A percentile compares a stretch with the other conserved stretches of the same genome.
Conservation (phyloP, 768 basidiomycete genomes). For the Macrolepiota albuminosa region DNA sequence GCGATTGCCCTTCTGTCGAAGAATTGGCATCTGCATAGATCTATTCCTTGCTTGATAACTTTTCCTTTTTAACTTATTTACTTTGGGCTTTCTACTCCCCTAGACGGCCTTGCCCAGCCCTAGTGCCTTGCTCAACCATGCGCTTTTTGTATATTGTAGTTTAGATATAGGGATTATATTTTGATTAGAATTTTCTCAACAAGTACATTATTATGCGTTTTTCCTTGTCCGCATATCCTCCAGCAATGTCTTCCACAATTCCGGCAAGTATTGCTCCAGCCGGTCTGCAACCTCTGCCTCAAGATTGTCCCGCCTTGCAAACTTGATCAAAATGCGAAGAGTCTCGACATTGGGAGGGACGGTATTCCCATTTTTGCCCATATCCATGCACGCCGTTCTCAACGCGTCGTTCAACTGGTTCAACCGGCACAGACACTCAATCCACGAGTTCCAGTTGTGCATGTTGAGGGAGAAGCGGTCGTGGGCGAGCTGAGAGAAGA, state of each 20-base stretch:
- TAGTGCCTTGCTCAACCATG: slow-evolving; percentile 67
- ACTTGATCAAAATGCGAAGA: slow-evolving; percentile 49
- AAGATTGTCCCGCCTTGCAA: slow-evolving; percentile 39
- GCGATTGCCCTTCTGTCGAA: slow-evolving; percentile 84
- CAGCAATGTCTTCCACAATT: slow-evolving; percentile 29
- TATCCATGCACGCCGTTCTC: slow-evolving; percentile 57
- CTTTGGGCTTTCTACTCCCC: slow-evolving; percentile 42
- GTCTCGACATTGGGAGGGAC: slow-evolving; percentile 46
- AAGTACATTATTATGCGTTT: background rate
- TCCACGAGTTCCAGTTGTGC: slow-evolving; percentile 75
- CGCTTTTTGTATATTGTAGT: slow-evolving; percentile 25
- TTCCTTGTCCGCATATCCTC: slow-evolving; percentile 16
- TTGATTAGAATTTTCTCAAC: too few species aligned
- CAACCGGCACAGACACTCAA: slow-evolving; percentile 83
- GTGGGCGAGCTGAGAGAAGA: slow-evolving; percentile 47
- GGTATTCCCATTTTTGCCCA: slow-evolving; percentile 43
- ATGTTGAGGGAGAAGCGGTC: slow-evolving; percentile 50
- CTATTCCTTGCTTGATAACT: background rate
- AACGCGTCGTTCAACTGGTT: slow-evolving; percentile 64
- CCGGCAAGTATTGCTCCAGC: slow-evolving; percentile 36
- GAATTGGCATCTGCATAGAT: slow-evolving; percentile 48
- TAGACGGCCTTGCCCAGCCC: slow-evolving; percentile 40
- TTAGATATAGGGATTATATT: background rate
- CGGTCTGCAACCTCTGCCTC: slow-evolving; percentile 41
- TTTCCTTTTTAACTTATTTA: slow-evolving; percentile 1